Evolutionary conservation across 805 yeast species (phyloP), one percentile per base, ranked within the genome.

Genomic region (Limtongozyma cylindracea): DNA sequence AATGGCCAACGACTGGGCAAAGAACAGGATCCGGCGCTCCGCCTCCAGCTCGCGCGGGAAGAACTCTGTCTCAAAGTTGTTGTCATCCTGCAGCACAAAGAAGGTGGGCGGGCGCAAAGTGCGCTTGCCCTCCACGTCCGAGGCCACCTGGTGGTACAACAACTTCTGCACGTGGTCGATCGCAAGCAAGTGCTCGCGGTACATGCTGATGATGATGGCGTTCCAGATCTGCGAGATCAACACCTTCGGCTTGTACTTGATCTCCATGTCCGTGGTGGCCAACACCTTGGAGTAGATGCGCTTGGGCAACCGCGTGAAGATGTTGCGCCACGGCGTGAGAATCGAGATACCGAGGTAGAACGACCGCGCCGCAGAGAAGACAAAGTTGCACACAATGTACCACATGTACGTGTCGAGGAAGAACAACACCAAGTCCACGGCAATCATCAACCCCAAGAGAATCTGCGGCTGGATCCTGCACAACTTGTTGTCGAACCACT

Each of bases 311-410:
- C 99, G 71, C 24, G 94, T 70, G 60, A 84, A 88, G 36, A 88
- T 82, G 47, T 91, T 88, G 66, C 96, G 77, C 99, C 99, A 88
- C 30, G 99, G 99, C 19, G 99, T 88, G 59, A 82, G 67, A 33
- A 88, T 84, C 20, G 99, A 88, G 38, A 88, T 82, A 72, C 99
- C 99, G 49, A 91, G 62, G 61, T 84, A 88, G 63, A 88, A 88
- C 10, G 98, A 88, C 45, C 93, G 77, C 37, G 93, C 95, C 39
- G 88, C 78, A 29, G 96, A 84, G 66, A 78, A 82, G 34, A 78
- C 63, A 49, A 92, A 73, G 64, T 84, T 88, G 47, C 74, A 70
- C 37, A 88, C 57, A 57, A 88, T 82, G 61, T 88, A 88, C 99
- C 99, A 88, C 72, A 88, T 63, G 49, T 78, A 88, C 29, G 98